Percentiles rank a stretch among this genome's conserved stretches.
Conservation (phyloP, 192 early-diverging fungal genomes). For the Bifiguratus adelaidae region DNA sequence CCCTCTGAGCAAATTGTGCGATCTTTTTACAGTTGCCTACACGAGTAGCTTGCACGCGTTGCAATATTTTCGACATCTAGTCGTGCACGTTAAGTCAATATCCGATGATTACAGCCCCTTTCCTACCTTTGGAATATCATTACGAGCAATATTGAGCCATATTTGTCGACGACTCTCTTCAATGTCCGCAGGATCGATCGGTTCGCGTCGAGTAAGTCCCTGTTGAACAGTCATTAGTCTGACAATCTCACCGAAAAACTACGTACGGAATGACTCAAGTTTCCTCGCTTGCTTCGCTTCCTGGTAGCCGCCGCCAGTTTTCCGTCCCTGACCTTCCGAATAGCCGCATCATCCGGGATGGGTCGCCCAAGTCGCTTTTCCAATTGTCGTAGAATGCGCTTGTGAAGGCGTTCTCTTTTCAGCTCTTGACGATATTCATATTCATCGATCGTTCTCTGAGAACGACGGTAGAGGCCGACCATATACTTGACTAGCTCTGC, state of each 20-base stretch:
- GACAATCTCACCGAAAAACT: neutral
- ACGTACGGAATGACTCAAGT: neutral
- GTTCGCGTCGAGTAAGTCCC: conserved; percentile 10
- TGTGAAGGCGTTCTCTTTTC: conserved; percentile 10
- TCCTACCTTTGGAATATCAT: conserved; percentile 25
- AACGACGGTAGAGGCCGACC: conserved; percentile 21
- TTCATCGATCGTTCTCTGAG: conserved; percentile 19
- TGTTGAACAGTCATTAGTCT: neutral
- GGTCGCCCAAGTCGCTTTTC: conserved; percentile 13
- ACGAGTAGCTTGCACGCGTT: conserved; percentile 26
- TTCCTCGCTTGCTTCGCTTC: neutral
- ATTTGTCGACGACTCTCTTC: conserved; percentile 12
- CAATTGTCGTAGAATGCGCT: conserved; percentile 7
- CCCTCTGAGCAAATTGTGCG: conserved; percentile 61
- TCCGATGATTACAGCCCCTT: no score
- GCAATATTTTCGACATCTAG: conserved; percentile 36
- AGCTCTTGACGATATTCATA: conserved; percentile 21
- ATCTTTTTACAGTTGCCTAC: conserved; percentile 59
- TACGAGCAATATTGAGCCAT: conserved; percentile 21
- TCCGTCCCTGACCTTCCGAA: neutral
- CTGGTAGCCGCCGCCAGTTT: neutral
- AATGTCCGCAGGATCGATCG: conserved; percentile 3
- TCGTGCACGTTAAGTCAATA: no score
- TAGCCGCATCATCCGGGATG: neutral
- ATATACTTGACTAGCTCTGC: conserved; percentile 28